These are phyloP conservation scores for Phytophthora brassicae DNA, from an alignment of 352 stramenopile genomes.

Conservation along the genomic window DNA sequence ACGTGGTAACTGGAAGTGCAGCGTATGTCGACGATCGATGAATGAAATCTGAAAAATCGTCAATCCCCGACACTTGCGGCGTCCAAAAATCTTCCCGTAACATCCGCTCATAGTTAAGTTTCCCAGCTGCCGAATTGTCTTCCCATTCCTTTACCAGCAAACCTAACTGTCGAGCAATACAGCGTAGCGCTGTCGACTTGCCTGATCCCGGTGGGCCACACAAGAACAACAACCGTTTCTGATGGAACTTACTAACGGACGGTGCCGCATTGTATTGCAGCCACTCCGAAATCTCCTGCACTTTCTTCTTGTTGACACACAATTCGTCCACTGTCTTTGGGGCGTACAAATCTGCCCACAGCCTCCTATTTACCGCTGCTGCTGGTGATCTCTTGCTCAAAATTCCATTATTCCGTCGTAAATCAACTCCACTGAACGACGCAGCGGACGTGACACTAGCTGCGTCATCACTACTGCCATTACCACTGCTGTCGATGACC, in stretches of 20 bases:
- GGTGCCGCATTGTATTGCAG: constrained; percentile 34
- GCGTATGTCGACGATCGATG: constrained; percentile 68
- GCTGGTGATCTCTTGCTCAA: not conserved
- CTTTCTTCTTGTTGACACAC: constrained; percentile 85
- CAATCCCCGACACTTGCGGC: constrained; percentile 47
- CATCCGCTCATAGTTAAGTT: constrained; percentile 55
- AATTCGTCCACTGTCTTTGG: constrained; percentile 61
- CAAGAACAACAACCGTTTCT: constrained; percentile 76
- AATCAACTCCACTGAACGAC: not conserved
- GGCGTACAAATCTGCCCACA: constrained; percentile 58
- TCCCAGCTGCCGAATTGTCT: constrained; percentile 62
- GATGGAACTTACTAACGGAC: constrained; percentile 5
- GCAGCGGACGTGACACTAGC: constrained; percentile 9
- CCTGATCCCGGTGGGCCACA: constrained; percentile 77
- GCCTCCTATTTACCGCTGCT: constrained; percentile 3
- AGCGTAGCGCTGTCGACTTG: constrained; percentile 79
- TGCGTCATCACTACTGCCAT: constrained; percentile 26
- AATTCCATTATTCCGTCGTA: constrained; percentile 4
- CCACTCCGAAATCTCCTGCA: constrained; percentile 72
- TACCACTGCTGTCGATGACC: constrained; percentile 41
- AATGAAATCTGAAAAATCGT: constrained; percentile 85
- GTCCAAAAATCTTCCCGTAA: constrained; percentile 54
- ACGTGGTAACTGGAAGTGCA: constrained; percentile 45
- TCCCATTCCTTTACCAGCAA: constrained; percentile 68
- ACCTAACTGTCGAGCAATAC: constrained; percentile 48